Base-by-base conservation (phyloP, 169 alveolate genomes). In the Theileria sp. region DNA sequence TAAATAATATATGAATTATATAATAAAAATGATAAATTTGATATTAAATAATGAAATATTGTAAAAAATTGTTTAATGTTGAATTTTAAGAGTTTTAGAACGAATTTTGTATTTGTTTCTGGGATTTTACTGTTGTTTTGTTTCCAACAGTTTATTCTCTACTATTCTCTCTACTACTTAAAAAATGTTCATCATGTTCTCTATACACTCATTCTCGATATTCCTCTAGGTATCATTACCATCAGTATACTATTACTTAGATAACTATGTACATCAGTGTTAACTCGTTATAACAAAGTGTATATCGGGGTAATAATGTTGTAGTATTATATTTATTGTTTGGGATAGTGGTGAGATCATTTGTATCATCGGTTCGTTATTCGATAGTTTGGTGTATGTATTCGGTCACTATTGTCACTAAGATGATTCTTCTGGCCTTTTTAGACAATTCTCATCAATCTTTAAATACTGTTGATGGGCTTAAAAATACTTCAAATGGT, bases 321-420 rank as follows among this genome's bases (percentile, higher is more conserved):
- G 19, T 77, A 82, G 87, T 50, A 30, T 23, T 77, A 34, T 85
- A 85, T 32, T 28, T 85, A 15, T 62, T 85, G 19, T 28, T 26
- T 30, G 87, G 87, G 2, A 28, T 74, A 8, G 54, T 78, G 3
- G 51, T 79, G 0, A 21, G 70, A 51, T 44, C 51, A 6, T 54
- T 75, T 28, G 76, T 58, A 26, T 83, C 89, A 4, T 58, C 87
- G 7, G 72, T 78, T 9, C 36, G 87, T 25, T 60, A 30, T 13
- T 73, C 91, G 5, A 51, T 85, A 0, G 77, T 75, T 26, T 85
- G 91, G 91, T 36, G 79, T 19, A 77, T 85, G 68, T 85, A 79
- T 58, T 74, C 86, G 32, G 69, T 74, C 23, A 78, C 85, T 28
- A 79, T 79, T 26, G 85, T 60, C 1, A 44, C 79, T 10, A 85